Evolutionary conservation across 177 flowering plant genomes (phyloP), one percentile per base, ranked within the genome.

Genomic region (Vitis hybrid): DNA sequence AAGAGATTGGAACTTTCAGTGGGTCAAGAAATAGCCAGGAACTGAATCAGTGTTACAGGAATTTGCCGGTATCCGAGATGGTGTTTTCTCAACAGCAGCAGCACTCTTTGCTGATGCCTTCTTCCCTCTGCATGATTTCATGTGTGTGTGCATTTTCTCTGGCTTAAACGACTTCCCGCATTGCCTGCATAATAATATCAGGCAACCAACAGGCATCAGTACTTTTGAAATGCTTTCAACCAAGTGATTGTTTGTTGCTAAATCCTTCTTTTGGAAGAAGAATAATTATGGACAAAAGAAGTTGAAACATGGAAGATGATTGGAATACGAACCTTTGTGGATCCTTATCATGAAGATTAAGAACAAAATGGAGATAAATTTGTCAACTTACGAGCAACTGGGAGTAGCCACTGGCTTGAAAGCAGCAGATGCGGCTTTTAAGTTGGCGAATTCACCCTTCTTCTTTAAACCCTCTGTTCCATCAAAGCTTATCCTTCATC

Each of bases 151-250:
- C 74, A 91, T 19, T 75, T 84, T 90, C 79, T 91, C 91, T 18
- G 97, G 97, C 70, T 83, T 88, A 80, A 91, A 90, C 17, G 71
- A 17, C 78, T 85, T 90, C 71, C 94, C 88, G 66, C 97, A 91
- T 75, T 88, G 93, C 82, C 97, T 90, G 88, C 78, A 78, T 26
- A 10, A 39, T 39, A 39, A 39, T 39, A 39, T 5, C 45, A 39
- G 45, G 6, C 8, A 5, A 39, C 45, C 45, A 39, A 39, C 8
- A 39, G 45, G 7, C 8, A 39, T 39, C 45, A 39, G 8, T 39
- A 5, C 45, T 5, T 39, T 39, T 39, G 30, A 26, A 26, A 26
- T 26, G 30, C 30, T 26, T 26, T 26, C 30, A 3, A 26, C 30
- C 30, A 26, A 26, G 30, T 26, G 30, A 26, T 26, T 26, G 30